A percentile compares a stretch with the other conserved stretches of the same genome.
Evolutionary conservation across 2,329 filamentous ascomycete genomes (phyloP).

Genomic region (Fusarium heterosporum): DNA sequence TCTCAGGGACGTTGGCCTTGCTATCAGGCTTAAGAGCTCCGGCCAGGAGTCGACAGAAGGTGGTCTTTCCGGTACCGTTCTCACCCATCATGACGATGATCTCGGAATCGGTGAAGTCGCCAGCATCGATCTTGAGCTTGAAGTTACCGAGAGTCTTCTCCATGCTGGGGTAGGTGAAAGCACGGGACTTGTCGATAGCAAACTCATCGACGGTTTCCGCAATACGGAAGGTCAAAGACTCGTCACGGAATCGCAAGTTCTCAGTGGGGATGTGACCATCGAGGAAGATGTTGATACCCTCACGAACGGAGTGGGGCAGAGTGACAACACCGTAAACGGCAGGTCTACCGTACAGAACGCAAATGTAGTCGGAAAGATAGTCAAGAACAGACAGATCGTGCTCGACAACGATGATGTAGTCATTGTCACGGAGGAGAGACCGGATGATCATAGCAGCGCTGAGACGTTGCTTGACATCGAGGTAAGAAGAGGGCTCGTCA

Average conservation of each 20-base stretch:
- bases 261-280: conserved; percentile 98
- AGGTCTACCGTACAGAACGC: conserved; percentile 94
- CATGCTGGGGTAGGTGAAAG: conserved; percentile 90
- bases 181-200: conserved; percentile 83
- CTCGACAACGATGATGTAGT: conserved; percentile 99
- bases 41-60: conserved; percentile 95
- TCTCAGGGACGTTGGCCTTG: conserved; percentile 81
- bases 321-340: conserved; percentile 98
- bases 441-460: conserved; percentile 93
- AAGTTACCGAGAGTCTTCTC: conserved; percentile 93
- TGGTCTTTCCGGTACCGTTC: conserved; percentile 99
- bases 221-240: conserved; percentile 95
- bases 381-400: conserved; percentile 99
- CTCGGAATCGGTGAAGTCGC: conserved; percentile 96
- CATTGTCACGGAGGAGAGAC: conserved; percentile 85
- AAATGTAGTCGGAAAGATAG: conserved; percentile 98
- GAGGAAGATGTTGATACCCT: conserved; percentile 99
- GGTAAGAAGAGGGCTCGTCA: conserved; percentile 97
- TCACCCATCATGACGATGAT: conserved; percentile 99
- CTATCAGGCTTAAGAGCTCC: conserved; percentile 93
- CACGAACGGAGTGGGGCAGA: conserved; percentile 92
- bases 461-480: conserved; percentile 99
- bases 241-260: conserved; percentile 97
- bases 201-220: conserved; percentile 91
- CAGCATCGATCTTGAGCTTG: conserved; percentile 82